These are phyloP conservation scores for Solanum tarapatanum DNA, from an alignment of 257 asterid species.

Conservation along the genomic window DNA sequence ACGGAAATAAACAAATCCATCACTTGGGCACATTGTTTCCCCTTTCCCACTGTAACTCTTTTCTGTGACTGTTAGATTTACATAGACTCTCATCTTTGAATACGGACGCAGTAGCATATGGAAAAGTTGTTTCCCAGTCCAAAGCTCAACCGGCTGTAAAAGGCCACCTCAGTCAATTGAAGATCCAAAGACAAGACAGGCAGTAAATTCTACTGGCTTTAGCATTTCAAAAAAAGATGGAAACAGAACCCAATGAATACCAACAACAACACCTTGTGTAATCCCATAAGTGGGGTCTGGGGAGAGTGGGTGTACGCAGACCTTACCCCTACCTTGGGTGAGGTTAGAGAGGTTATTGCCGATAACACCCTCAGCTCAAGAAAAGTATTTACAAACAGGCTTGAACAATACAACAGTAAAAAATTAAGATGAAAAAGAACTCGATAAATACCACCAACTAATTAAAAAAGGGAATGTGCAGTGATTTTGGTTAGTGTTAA, in stretches of 20 bases:
- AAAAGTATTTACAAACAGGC: neutral
- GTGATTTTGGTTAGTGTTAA: neutral
- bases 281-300: neutral
- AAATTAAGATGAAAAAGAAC: neutral
- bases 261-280: neutral
- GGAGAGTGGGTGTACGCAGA: neutral
- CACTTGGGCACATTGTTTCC: constrained; percentile 84
- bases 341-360: neutral
- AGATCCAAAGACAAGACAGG: neutral
- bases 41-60: constrained; percentile 35
- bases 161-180: neutral
- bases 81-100: constrained; percentile 66
- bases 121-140: constrained; percentile 95
- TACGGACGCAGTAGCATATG: constrained; percentile 65
- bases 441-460: neutral
- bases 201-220: neutral
- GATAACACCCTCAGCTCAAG: neutral
- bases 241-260: neutral
- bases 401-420: neutral
- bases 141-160: constrained; percentile 85
- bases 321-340: neutral
- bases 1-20: constrained; percentile 84
- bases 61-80: constrained; percentile 76
- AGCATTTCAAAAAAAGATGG: neutral
- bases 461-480: neutral